phyloP scores from a whole-genome alignment of 1,284 basidiomycete genomes.

The Ustilago sp. region DNA sequence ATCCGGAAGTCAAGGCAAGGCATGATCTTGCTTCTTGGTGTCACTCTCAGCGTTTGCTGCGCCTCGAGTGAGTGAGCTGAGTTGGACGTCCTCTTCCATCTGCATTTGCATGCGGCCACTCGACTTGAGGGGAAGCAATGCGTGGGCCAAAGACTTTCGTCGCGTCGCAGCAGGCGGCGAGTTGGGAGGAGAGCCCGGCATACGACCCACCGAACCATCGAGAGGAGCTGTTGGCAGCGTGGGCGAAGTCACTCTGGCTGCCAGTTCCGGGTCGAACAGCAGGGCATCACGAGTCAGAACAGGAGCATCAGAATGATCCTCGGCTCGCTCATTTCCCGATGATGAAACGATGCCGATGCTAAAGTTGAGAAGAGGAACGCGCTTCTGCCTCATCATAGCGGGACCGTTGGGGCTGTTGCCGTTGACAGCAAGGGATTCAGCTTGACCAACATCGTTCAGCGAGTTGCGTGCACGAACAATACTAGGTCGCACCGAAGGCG shows the following conservation, averaged over 20 bases:
- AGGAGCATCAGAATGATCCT: conserved; percentile 18
- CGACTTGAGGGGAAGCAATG: conserved; percentile 23
- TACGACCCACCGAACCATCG: conserved; percentile 5
- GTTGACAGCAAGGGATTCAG: conserved; percentile 1
- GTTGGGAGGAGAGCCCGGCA: conserved; percentile 8
- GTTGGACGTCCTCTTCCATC: conserved; percentile 8
- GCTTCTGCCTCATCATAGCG: conserved; percentile 30
- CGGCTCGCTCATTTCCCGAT: conserved; percentile 19
- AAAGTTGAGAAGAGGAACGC: conserved; percentile 41
- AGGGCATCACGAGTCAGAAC: conserved; percentile 45
- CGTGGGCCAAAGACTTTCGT: conserved; percentile 24
- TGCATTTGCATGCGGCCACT: conserved; percentile 24
- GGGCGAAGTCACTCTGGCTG: conserved; percentile 20
- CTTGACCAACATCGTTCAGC: conserved; percentile 17
- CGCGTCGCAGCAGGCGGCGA: conserved; percentile 19
- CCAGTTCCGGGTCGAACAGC: conserved; percentile 47
- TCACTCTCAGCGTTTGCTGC: conserved; percentile 8
- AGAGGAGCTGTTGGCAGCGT: background rate
- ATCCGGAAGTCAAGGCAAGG: conserved; percentile 13
- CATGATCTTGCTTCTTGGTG: conserved; percentile 8
- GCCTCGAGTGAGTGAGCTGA: conserved; percentile 7
- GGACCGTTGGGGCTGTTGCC: conserved; percentile 8
- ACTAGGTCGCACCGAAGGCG: conserved; percentile 20
- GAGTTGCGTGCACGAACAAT: conserved; percentile 19
- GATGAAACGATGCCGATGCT: conserved; percentile 36